Conservation (phyloP, 2,329 filamentous ascomycete genomes). For the Penicillium decumbens region DNA sequence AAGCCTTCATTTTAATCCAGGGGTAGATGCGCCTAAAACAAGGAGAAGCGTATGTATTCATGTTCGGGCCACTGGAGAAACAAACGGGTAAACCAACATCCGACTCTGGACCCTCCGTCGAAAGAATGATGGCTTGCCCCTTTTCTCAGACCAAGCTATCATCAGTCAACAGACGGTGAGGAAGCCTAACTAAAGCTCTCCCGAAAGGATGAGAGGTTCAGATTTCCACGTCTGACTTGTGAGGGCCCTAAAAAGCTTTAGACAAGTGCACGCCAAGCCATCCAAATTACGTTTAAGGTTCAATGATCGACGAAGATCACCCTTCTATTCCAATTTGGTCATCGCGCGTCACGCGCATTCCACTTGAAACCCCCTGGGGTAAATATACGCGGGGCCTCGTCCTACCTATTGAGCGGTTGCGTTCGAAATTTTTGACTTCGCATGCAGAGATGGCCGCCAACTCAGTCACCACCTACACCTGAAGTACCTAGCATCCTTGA, state of each 20-base stretch:
- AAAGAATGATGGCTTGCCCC: neutral
- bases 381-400: constrained; percentile 25
- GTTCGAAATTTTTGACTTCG: constrained; percentile 15
- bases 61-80: too few relatives aligned
- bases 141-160: neutral
- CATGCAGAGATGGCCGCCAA: constrained; percentile 14
- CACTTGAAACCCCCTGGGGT: constrained; percentile 22
- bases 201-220: neutral
- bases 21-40: neutral
- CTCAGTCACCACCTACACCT: constrained; percentile 13
- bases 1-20: neutral
- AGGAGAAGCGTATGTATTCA: neutral
- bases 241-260: constrained; percentile 2
- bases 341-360: constrained; percentile 25
- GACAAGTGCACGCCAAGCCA: neutral
- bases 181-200: neutral
- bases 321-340: constrained; percentile 26
- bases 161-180: neutral
- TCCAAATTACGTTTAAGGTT: constrained; percentile 14
- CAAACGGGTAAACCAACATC: too few relatives aligned
- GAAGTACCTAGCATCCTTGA: constrained; percentile 11
- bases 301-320: constrained; percentile 26
- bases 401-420: constrained; percentile 17
- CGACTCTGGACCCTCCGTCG: neutral
- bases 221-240: neutral